Base-by-base conservation (phyloP, 225 moss, liverwort and hornwort genomes). In the Ulota crispa region DNA sequence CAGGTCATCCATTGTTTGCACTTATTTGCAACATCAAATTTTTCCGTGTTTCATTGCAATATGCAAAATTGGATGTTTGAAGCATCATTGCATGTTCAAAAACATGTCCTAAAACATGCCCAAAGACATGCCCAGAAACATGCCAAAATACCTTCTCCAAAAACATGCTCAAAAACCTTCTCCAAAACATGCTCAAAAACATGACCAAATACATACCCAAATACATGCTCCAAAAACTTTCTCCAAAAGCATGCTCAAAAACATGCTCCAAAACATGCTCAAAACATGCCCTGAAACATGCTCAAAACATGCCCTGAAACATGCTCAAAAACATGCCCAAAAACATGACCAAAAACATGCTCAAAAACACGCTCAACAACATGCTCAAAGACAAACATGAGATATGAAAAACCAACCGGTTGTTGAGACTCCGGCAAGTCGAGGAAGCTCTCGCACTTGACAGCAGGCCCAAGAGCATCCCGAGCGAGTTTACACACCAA, bases 381-480 rank as follows among this genome's bases (percentile, higher is more conserved):
- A 70, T 7, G 36, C 11, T 4, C 14, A 3, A 41, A 59, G n/a
- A n/a, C n/a, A 60, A 23, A 36, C 61, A 70, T 7, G 45, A 77
- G 77, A 60, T 12, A 9, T 8, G 3, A 34, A 56, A 56, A 27
- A 32, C 81, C 9, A 60, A 89, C 89, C 87, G 1, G 81, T 36
- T 79, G 71, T 36, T 36, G 27, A 7, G 70, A 72, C 16, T 74
- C 60, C 39, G 79, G 73, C 72, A 82, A 24, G 3, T 86, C 74
- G 65, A 81, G 84, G 57, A 88, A 87, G 77, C 90, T 90, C 64
- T 88, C 76, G 80, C 90, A 90, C 64, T 76, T 59, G 65, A 82
- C 86, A 24, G 36, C 73, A 8, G 64, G 79, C 26, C 90, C 90
- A 27, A 90, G 84, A 18, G 90, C 90, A 60, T 90, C 81, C 13